These are phyloP conservation scores for Fraxinus quadrangulata DNA, from an alignment of 257 asterid genomes.

Conservation along the genomic window DNA sequence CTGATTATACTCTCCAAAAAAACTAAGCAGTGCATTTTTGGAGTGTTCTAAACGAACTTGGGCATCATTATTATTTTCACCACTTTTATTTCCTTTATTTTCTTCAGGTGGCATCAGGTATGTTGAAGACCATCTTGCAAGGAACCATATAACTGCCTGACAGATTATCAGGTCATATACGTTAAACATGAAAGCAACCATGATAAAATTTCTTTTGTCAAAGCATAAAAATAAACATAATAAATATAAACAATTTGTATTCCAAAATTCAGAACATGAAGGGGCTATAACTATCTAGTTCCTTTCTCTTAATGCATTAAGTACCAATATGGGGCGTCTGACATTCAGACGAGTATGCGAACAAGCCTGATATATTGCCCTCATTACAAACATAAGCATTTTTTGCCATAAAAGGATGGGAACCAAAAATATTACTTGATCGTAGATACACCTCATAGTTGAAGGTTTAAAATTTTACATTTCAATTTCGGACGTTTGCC, in stretches of 20 bases:
- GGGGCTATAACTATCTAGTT: background rate
- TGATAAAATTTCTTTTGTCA: conserved; percentile 8
- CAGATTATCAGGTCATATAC: conserved; percentile 31
- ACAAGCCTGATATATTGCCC: background rate
- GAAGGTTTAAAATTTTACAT: background rate
- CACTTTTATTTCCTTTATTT: conserved; percentile 42
- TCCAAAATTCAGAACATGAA: conserved; percentile 10
- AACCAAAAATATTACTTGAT: background rate
- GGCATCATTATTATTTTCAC: conserved; percentile 31
- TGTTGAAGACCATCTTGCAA: conserved; percentile 93
- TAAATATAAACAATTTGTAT: background rate
- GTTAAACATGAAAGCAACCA: conserved; percentile 11
- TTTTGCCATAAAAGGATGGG: background rate
- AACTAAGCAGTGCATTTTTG: conserved; percentile 49
- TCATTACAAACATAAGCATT: background rate
- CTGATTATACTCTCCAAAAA: conserved; percentile 75
- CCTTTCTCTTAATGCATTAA: background rate
- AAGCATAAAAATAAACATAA: conserved; percentile 14
- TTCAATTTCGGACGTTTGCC: background rate
- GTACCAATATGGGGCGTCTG: background rate
- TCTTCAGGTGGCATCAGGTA: conserved; percentile 71
- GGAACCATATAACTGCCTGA: conserved; percentile 95
- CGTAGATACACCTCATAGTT: background rate
- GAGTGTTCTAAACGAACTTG: conserved; percentile 36
- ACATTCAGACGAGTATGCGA: background rate